These are phyloP conservation scores for Chlamydomonas reinhardtii DNA, from an alignment of 163 green algal species.

Conservation along the genomic window DNA sequence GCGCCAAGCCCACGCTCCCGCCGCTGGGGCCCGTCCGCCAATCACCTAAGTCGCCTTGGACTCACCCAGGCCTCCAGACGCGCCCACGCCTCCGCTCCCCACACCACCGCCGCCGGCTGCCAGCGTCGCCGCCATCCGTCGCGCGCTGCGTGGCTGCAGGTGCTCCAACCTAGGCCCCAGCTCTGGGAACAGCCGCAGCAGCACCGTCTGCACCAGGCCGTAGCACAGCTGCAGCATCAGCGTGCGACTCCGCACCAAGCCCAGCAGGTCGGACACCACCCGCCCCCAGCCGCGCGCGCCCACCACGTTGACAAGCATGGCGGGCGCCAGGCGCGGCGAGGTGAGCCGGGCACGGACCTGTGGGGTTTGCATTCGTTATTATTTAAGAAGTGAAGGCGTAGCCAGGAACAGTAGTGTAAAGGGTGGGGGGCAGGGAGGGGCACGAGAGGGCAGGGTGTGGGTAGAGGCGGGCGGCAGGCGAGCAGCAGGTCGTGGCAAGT, in stretches of 20 bases:
- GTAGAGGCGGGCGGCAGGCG: too few relatives aligned
- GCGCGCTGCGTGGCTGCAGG: not conserved
- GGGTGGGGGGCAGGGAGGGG: not conserved
- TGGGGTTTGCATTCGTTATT: not conserved
- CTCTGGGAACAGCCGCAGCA: conserved; percentile 82
- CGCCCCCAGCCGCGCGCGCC: conserved; percentile 67
- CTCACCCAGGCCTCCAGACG: not conserved
- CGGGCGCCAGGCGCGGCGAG: conserved; percentile 49
- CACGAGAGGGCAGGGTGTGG: too few relatives aligned
- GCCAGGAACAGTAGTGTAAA: not conserved
- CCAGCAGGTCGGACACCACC: conserved; percentile 77
- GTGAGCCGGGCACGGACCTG: conserved; percentile 53
- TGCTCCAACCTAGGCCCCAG: conserved; percentile 64
- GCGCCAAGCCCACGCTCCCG: too few relatives aligned
- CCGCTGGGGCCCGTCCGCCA: too few relatives aligned
- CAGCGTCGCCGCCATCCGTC: too few relatives aligned
- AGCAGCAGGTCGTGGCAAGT: too few relatives aligned
- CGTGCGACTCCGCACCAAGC: conserved; percentile 78
- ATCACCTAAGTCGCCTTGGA: too few relatives aligned
- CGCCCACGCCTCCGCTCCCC: not conserved
- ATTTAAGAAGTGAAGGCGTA: too few relatives aligned
- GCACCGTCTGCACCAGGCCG: conserved; percentile 67
- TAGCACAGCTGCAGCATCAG: conserved; percentile 84
- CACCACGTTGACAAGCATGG: conserved; percentile 71
- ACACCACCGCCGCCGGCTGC: not conserved